Conservation (phyloP, 306 rosid genomes). For the Castanea mollissima region DNA sequence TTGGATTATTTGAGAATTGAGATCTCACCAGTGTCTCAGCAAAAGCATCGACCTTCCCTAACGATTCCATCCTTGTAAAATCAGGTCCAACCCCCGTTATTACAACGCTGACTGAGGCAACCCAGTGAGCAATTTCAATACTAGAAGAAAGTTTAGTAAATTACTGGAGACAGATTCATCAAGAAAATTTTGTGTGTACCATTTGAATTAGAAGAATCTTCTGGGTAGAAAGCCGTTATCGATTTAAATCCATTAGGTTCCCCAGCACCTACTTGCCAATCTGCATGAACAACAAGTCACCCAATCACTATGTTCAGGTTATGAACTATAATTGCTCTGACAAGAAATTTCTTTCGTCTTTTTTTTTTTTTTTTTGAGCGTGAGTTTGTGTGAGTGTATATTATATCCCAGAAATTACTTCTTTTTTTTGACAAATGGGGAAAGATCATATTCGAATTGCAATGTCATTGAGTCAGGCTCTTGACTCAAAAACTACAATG, state of each 20-base stretch:
- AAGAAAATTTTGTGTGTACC: conserved; percentile 31
- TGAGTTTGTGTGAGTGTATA: no score
- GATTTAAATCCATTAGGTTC: conserved; percentile 83
- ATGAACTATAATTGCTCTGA: not conserved
- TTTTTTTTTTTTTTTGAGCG: no score
- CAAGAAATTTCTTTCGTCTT: not conserved
- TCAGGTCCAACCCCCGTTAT: conserved; percentile 92
- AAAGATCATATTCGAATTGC: no score
- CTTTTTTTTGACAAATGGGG: no score
- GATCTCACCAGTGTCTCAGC: conserved; percentile 79
- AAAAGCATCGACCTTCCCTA: conserved; percentile 92
- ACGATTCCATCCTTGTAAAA: conserved; percentile 89
- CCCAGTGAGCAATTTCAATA: not conserved
- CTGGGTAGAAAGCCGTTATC: conserved; percentile 80
- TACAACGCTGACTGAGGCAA: conserved; percentile 65
- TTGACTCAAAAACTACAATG: not conserved
- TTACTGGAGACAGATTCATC: not conserved
- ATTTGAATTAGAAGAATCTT: conserved; percentile 54
- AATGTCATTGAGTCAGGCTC: no score
- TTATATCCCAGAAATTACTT: no score
- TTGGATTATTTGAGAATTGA: not conserved
- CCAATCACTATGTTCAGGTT: not conserved
- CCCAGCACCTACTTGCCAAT: conserved; percentile 79
- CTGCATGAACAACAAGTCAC: conserved; percentile 26
- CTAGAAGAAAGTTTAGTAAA: not conserved